Conservation (phyloP, 345 rosid genomes). For the Mallotus nudiflorus region DNA sequence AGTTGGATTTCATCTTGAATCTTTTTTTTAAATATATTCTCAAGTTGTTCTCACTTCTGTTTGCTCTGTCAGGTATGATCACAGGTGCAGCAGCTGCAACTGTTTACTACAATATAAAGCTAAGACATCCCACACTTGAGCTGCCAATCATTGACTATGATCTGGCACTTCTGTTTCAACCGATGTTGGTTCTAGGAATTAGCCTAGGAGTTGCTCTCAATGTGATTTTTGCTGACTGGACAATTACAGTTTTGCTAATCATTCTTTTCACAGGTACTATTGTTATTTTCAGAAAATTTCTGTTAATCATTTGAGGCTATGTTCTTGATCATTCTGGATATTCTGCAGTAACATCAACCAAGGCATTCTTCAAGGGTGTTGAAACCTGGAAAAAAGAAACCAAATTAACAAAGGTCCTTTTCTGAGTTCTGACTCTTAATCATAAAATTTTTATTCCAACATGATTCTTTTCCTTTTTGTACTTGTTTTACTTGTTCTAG, state of each 20-base stretch:
- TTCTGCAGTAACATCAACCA: slow-evolving; percentile 41
- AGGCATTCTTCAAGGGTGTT: slow-evolving; percentile 48
- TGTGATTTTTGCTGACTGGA: slow-evolving; percentile 78
- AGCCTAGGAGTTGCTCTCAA: slow-evolving; percentile 78
- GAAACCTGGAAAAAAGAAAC: slow-evolving; percentile 55
- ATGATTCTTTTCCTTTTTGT: neutral
- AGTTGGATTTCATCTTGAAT: neutral
- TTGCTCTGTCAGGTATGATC: slow-evolving; percentile 63
- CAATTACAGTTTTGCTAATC: slow-evolving; percentile 81
- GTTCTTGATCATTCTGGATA: neutral
- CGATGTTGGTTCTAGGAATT: slow-evolving; percentile 84
- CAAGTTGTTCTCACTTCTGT: slow-evolving; percentile 4
- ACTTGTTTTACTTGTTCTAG: neutral
- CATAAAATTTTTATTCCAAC: neutral
- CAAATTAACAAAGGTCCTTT: slow-evolving; percentile 39
- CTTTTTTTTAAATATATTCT: neutral
- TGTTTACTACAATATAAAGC: slow-evolving; percentile 72
- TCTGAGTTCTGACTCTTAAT: neutral
- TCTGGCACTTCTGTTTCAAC: slow-evolving; percentile 77
- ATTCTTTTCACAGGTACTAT: slow-evolving; percentile 69
- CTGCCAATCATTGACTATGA: slow-evolving; percentile 84
- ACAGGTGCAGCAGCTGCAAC: slow-evolving; percentile 82
- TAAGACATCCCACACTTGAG: slow-evolving; percentile 74
- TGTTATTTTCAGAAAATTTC: neutral
- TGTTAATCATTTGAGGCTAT: neutral